phyloP scores from a whole-genome alignment of 177 flowering plant species.

The Telopea speciosissima region DNA sequence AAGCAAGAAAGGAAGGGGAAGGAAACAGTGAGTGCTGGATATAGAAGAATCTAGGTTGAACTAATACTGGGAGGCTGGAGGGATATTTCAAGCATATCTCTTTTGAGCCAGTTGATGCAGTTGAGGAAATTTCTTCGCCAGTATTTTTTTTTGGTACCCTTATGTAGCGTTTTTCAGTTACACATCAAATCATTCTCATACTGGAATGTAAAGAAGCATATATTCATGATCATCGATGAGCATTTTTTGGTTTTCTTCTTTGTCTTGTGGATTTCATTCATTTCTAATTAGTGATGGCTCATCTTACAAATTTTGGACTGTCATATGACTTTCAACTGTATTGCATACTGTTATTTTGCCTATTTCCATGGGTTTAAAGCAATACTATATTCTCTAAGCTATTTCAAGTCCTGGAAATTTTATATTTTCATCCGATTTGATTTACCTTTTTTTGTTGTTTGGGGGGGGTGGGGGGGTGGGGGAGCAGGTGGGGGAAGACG shows the following conservation, averaged over 20 bases:
- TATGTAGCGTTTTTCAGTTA: background rate
- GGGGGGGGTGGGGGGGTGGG: too few species aligned
- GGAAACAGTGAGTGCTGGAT: slow-evolving; percentile 51
- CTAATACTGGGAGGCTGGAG: background rate
- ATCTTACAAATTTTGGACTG: background rate
- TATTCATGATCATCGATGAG: background rate
- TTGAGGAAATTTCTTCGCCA: background rate
- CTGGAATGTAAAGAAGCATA: background rate
- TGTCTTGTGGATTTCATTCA: background rate
- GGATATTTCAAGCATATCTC: background rate
- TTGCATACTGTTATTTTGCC: background rate
- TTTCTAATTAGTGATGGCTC: background rate
- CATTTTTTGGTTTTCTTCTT: background rate
- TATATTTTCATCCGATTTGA: too few species aligned
- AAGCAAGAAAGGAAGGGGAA: slow-evolving; percentile 82
- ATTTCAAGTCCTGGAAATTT: background rate
- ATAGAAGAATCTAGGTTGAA: background rate
- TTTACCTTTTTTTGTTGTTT: too few species aligned
- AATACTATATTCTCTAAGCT: too few species aligned
- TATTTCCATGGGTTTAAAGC: too few species aligned
- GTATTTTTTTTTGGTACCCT: background rate
- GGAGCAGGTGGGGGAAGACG: too few species aligned
- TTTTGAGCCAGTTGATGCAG: background rate
- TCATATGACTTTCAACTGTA: background rate
- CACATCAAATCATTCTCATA: background rate